These are phyloP conservation scores for Podospora anserina DNA, from an alignment of 495 filamentous ascomycete genomes.

Conservation along the genomic window DNA sequence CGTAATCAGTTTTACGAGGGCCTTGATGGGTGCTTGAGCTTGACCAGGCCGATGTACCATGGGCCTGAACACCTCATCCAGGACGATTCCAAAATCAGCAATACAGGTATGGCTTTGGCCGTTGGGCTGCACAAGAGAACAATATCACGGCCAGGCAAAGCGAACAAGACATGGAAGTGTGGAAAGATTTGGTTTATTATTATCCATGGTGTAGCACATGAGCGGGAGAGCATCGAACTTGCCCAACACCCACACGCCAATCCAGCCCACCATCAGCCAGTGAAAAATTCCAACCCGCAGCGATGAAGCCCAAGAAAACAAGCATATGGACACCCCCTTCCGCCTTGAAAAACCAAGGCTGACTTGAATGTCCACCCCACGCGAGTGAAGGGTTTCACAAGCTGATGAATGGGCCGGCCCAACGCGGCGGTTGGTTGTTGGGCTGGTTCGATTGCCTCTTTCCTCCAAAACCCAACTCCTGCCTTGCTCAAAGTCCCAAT, in stretches of 20 bases:
- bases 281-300: not conserved
- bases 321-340: not conserved
- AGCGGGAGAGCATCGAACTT: not conserved
- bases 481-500: not conserved
- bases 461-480: not conserved
- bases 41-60: too few species aligned
- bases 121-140: not conserved
- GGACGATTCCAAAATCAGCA: too few species aligned
- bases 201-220: not conserved
- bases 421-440: not conserved
- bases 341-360: not conserved
- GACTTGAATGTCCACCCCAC: not conserved
- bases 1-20: too few species aligned
- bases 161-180: not conserved
- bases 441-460: not conserved
- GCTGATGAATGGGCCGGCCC: not conserved
- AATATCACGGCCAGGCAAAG: not conserved
- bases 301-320: not conserved
- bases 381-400: not conserved
- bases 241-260: not conserved
- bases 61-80: too few species aligned
- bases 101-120: not conserved
- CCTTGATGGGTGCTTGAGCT: too few species aligned
- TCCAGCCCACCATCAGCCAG: not conserved
- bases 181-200: not conserved